Conservation (phyloP, 768 basidiomycete species). For the Panaeolus cyanescens region DNA sequence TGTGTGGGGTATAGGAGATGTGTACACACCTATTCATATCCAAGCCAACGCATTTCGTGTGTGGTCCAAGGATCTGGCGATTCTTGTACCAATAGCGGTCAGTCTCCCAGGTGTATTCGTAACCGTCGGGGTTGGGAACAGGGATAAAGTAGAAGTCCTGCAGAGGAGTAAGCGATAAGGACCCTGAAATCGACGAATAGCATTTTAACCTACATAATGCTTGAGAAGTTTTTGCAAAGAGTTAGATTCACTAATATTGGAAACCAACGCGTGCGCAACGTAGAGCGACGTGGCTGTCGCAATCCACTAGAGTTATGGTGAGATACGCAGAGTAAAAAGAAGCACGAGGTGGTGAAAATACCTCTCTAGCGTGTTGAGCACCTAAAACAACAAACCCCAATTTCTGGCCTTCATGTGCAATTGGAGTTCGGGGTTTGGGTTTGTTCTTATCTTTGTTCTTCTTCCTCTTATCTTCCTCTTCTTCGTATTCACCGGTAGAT, state of each 20-base stretch:
- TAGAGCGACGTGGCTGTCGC: conserved; percentile 75
- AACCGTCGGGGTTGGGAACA: conserved; percentile 71
- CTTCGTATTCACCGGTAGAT: conserved; percentile 25
- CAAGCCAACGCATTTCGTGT: conserved; percentile 61
- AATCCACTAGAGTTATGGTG: conserved; percentile 63
- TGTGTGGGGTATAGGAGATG: not conserved
- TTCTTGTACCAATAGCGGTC: conserved; percentile 84
- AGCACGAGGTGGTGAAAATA: not conserved
- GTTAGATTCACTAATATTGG: conserved; percentile 44
- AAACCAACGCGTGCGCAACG: conserved; percentile 68
- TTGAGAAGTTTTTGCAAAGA: conserved; percentile 54
- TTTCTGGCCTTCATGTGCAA: conserved; percentile 26
- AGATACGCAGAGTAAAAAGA: not conserved
- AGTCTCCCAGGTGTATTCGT: conserved; percentile 69
- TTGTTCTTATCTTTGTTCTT: conserved; percentile 18
- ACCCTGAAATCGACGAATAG: not conserved
- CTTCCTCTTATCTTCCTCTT: conserved; percentile 13
- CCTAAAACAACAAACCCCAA: conserved; percentile 69
- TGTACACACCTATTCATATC: conserved; percentile 72
- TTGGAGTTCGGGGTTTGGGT: conserved; percentile 7
- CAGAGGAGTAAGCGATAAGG: conserved; percentile 4
- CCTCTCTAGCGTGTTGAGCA: conserved; percentile 23
- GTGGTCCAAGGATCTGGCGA: conserved; percentile 52
- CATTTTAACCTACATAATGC: conserved; percentile 43
- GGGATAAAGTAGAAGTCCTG: conserved; percentile 72